Evolutionary conservation across 78 protist genomes (phyloP).

Genomic region (slime mould (Dictyostelium discoideum)): dicty_2.7 NC_007091.3:639501-640000

Average conservation of each 20-base stretch:
- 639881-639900: neutral
- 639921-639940: neutral
- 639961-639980: neutral
- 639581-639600: conserved; percentile 84
- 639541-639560: conserved; percentile 73
- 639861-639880: neutral
- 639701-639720: conserved; percentile 89
- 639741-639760: neutral
- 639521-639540: conserved; percentile 94
- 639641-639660: conserved; percentile 49
- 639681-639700: conserved; percentile 96
- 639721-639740: conserved; percentile 5
- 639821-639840: neutral
- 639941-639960: conserved; percentile 44
- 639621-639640: conserved; percentile 69
- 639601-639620: conserved; percentile 90
- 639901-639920: conserved; percentile 8
- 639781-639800: conserved; percentile 51
- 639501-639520: conserved; percentile 82
- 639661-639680: conserved; percentile 87
- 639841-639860: neutral
- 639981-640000: neutral
- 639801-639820: conserved; percentile 39
- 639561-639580: conserved; percentile 51
- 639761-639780: conserved; percentile 64